Base-by-base conservation (phyloP, 1,284 basidiomycete species). In the Agroathelia rolfsii region DNA sequence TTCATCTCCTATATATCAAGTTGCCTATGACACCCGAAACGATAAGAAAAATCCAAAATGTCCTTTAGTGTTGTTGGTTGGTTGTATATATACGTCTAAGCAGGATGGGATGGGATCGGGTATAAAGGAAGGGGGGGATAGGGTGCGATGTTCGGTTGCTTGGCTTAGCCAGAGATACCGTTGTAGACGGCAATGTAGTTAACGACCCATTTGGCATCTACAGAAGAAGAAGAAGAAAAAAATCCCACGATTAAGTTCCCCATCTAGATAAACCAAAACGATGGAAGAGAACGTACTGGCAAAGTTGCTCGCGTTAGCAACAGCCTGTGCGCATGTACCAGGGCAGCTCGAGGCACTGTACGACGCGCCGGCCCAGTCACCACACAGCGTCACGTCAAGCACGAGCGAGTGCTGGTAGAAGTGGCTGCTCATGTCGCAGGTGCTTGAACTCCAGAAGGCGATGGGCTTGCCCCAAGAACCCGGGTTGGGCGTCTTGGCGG, bases 391-490 rank as follows among this genome's bases (percentile, higher is more conserved):
- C 6, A 40, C 51, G 45, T 52, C 46, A 26, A 48, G 38, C 14
- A 41, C 37, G 35, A 87, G 51, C 15, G 57, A 52, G 42, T 90
- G 85, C 23, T 80, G 58, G 39, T 66, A 58, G 56, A 92, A 89
- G 55, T 77, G 76, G n/a, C 58, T 44, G 13, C 50, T 41, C 33
- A 84, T 73, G 44, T 83, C 61, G 56, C 88, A 88, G 8, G 63
- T 59, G 23, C 58, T 50, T 22, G 69, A 57, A 30, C 70, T 68
- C 65, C 72, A 90, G 41, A 67, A 64, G 7, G 82, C 86, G 14
- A 53, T 59, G 5, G 87, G 84, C 8, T 52, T 51, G 8, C 75
- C 73, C 87, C 87, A 92, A 4, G 47, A 52, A 7, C 58, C 46
- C 1, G 86, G 85, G 36, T 72, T 54, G 1, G 84, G 87, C 11